Evolutionary conservation across 805 yeast genomes (phyloP), one percentile per base, ranked within the genome.

Genomic region (Saturnispora hagleri): DNA sequence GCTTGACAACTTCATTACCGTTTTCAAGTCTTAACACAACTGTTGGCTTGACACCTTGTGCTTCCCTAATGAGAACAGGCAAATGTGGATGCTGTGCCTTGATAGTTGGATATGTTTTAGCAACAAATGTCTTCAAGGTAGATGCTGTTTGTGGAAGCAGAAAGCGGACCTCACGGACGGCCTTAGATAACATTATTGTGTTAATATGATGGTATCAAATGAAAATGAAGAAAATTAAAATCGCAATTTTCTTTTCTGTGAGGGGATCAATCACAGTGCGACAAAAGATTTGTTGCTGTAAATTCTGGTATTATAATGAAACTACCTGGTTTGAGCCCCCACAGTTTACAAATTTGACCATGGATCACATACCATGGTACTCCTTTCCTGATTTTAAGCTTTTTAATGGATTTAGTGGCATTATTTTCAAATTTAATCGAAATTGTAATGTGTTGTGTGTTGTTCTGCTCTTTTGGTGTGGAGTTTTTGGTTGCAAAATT

Each of bases 1-100:
- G 72, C 58, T 69, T 75, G 62, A 74, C 74, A 48, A 75, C 64
- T 64, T 77, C 81, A 51, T 65, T 66, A 36, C 81, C 81, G 59
- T 73, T 74, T 47, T 73, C 88, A 55, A 82, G 82, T 65, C 96
- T 79, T 36, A 90, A 86, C 53, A 80, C 84, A 50, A 86, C 77
- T 46, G 82, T 74, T 41, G 96, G 95, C 47, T 82, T 74, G 51
- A 83, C 79, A 47, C 87, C 88, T 55, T 71, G 72, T 33, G 89
- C 79, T 68, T 88, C 96, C 69, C 96, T 81, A 55, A 88, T 75
- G 63, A 88, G 73, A 51, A 88, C 81, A 12, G 95, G 95, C 31
- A 85, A 70, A 53, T 72, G 69, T 53, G 90, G 82, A 61, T 86
- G 80, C 54, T 77, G 64, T 63, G 79, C 77, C 61, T 76, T 77